Base-by-base conservation (phyloP, 164 flowering plant species). In the Vitis rupestris region DNA sequence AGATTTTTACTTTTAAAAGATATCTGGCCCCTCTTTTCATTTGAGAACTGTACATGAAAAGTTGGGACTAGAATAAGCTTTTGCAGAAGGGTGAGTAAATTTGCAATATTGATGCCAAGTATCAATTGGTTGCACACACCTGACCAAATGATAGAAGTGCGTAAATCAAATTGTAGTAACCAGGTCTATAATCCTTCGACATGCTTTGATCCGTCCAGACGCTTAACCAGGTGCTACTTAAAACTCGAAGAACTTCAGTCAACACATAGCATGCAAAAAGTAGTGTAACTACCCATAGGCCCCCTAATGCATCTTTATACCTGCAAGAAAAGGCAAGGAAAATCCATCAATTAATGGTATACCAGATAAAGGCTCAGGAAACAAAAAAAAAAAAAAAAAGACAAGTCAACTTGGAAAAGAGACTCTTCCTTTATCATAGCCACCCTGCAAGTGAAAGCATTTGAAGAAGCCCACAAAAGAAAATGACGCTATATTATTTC, bases 181-280 rank as follows among this genome's bases (percentile, higher is more conserved):
- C 79, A n/a, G 91, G 75, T 2, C 82, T 81, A 72, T 87, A 74
- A 63, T n/a, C 75, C 68, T 75, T 76, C 53, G 81, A 61, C 56
- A 73, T 67, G 76, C 86, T 82, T 77, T 79, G 82, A 74, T 83
- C 86, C 51, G 95, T 88, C 95, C 95, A 90, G 66, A 56, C 44
- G 74, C 95, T 90, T 59, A 90, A 81, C 95, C 95, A 90, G 19
- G 90, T 90, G 83, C 95, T 90, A 78, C 95, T 87, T 37, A 73
- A 75, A 76, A 90, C 78, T 76, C 95, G 82, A 50, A 90, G 84
- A 80, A 72, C 80, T 82, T 90, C 95, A 10, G 86, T 82, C 31
- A 65, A 65, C 30, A 88, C 51, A 69, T 90, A 90, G 75, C 95
- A 90, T 55, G 30, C 4, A 61, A 88, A 79, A 50, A 90, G 84